Evolutionary conservation across 345 rosid genomes (phyloP).

Genomic region (Leavenworthia alabamica): DNA sequence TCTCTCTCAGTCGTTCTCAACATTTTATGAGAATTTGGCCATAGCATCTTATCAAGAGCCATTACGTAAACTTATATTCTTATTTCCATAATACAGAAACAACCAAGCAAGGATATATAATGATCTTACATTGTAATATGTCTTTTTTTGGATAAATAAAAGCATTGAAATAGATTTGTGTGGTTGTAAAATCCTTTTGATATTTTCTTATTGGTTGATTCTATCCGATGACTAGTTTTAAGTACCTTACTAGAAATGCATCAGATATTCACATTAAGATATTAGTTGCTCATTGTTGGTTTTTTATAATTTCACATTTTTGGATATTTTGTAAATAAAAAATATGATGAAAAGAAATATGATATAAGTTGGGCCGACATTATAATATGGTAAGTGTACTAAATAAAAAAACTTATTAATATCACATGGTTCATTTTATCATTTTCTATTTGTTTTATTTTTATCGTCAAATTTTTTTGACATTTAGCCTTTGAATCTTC

Average conservation of each 20-base stretch:
- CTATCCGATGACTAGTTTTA: neutral
- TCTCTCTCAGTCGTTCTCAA: slow-evolving; percentile 19
- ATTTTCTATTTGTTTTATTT: slow-evolving; percentile 17
- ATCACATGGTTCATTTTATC: slow-evolving; percentile 29
- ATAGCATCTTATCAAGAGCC: slow-evolving; percentile 25
- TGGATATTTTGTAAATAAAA: neutral
- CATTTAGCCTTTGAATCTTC: slow-evolving; percentile 22
- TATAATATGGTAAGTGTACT: neutral
- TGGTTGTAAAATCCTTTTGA: slow-evolving; percentile 4
- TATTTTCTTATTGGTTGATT: slow-evolving; percentile 18
- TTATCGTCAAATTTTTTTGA: neutral
- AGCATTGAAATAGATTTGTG: neutral
- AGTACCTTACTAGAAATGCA: neutral
- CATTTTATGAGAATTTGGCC: slow-evolving; percentile 17
- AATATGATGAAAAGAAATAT: neutral
- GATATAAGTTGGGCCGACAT: neutral
- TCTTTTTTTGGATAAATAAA: no score
- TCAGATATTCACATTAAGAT: neutral
- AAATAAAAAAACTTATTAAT: neutral
- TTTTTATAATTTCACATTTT: neutral
- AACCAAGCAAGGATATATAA: neutral
- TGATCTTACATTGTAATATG: neutral
- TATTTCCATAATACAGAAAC: slow-evolving; percentile 10
- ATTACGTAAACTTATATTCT: slow-evolving; percentile 7
- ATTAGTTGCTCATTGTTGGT: no score